These are phyloP conservation scores for Tylopilus sp. DNA, from an alignment of 1,284 basidiomycete species.

Conservation along the genomic window DNA sequence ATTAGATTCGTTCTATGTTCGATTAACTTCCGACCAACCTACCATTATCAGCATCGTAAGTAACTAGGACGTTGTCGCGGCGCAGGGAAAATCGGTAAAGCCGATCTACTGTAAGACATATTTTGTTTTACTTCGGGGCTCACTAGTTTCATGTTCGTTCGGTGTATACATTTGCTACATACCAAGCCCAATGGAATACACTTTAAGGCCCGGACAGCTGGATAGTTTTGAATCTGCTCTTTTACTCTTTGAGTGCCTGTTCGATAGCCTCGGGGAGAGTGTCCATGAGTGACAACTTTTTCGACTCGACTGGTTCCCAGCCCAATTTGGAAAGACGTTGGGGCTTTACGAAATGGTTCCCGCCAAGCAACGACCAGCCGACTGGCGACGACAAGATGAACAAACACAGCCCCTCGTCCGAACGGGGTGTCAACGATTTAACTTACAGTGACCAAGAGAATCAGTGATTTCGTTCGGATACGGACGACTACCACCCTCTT, in stretches of 20 bases:
- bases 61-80: background rate
- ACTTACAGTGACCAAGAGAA: conserved; percentile 37
- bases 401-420: background rate
- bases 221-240: background rate
- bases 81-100: background rate
- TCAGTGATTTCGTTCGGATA: conserved; percentile 34
- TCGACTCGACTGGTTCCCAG: conserved; percentile 38
- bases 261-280: conserved; percentile 36
- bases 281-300: conserved; percentile 33
- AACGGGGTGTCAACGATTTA: background rate
- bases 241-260: conserved; percentile 20
- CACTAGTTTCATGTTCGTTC: conserved; percentile 1
- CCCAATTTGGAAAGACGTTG: conserved; percentile 37
- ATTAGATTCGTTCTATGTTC: conserved; percentile 18
- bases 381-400: conserved; percentile 23
- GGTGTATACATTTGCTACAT: conserved; percentile 8
- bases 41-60: conserved; percentile 8
- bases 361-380: conserved; percentile 40
- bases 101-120: conserved; percentile 7
- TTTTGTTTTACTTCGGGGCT: background rate
- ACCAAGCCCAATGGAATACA: conserved; percentile 4
- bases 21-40: conserved; percentile 4
- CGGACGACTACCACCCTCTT: conserved; percentile 34
- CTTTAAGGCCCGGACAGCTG: background rate
- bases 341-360: conserved; percentile 35